A percentile compares a stretch with the other conserved stretches of the same genome.
These are phyloP conservation scores for Chlamydomonas sp. DNA, from an alignment of 139 green algal genomes.

Conservation along the genomic window DNA sequence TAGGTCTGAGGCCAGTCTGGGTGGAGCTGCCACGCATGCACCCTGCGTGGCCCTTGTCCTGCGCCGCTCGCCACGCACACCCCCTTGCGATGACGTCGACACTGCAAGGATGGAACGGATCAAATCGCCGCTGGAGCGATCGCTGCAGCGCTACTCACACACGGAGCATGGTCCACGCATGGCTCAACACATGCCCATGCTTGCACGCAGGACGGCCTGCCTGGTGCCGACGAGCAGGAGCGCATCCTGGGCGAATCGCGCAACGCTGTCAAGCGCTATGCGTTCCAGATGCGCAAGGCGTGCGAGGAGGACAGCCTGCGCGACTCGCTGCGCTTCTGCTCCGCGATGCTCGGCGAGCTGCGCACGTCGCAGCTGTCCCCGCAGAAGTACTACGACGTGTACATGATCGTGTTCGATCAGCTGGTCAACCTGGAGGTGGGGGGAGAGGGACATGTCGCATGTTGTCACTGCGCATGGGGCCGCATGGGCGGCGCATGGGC, in stretches of 20 bases:
- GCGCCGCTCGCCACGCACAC: too few species aligned
- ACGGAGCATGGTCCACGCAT: too few species aligned
- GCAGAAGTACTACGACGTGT: slow-evolving; percentile 97
- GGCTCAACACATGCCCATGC: too few species aligned
- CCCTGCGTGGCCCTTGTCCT: too few species aligned
- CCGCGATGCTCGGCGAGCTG: slow-evolving; percentile 88
- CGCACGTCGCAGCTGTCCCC: slow-evolving; percentile 81
- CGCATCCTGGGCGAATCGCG: slow-evolving; percentile 60
- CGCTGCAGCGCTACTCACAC: too few species aligned
- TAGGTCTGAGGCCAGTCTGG: too few species aligned
- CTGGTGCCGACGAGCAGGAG: slow-evolving; percentile 48
- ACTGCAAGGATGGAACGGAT: too few species aligned
- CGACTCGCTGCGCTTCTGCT: slow-evolving; percentile 83
- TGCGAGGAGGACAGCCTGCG: slow-evolving; percentile 87
- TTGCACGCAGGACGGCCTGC: too few species aligned
- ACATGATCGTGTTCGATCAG: slow-evolving; percentile 85
- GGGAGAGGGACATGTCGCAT: too few species aligned
- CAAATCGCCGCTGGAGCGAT: too few species aligned
- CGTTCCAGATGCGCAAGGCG: slow-evolving; percentile 76
- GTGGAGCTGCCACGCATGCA: too few species aligned
- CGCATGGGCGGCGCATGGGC: neutral
- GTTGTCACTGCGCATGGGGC: neutral
- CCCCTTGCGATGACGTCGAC: too few species aligned
- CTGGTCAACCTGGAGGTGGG: slow-evolving; percentile 65
- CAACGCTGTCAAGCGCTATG: slow-evolving; percentile 64